phyloP scores from a whole-genome alignment of 2,329 filamentous ascomycete species.

The Aspergillus arachidicola region DNA sequence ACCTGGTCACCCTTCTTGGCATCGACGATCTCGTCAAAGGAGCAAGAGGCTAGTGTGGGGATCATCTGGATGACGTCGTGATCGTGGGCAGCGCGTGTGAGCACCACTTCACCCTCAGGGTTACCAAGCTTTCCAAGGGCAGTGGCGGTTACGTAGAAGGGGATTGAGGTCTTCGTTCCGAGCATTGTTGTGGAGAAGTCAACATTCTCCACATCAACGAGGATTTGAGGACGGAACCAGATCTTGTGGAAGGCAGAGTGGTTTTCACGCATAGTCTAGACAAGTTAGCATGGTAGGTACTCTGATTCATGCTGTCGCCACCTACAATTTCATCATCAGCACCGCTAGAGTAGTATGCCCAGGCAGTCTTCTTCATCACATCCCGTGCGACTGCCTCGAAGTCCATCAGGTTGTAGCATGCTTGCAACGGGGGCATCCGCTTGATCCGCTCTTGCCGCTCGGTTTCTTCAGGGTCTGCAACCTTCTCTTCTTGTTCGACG shows the following conservation, averaged over 20 bases:
- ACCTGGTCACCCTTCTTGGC: conserved; percentile 77
- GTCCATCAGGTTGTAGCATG: conserved; percentile 93
- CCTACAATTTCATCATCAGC: conserved; percentile 85
- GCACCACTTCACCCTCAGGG: conserved; percentile 87
- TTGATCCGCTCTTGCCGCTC: conserved; percentile 73
- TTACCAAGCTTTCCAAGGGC: conserved; percentile 94
- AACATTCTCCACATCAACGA: conserved; percentile 86
- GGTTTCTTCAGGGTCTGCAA: conserved; percentile 69
- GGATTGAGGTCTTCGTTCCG: conserved; percentile 77
- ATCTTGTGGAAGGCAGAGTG: conserved; percentile 95
- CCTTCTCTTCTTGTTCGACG: conserved; percentile 68
- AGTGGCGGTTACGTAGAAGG: conserved; percentile 96
- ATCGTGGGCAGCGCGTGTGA: conserved; percentile 80
- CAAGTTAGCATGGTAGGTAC: neutral
- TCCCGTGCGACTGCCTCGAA: conserved; percentile 90
- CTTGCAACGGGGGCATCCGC: conserved; percentile 76
- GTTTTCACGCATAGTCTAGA: conserved; percentile 88
- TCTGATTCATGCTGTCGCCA: neutral
- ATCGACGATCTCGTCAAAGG: conserved; percentile 95
- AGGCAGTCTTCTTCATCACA: conserved; percentile 94
- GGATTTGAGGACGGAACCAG: conserved; percentile 88
- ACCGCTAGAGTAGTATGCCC: conserved; percentile 96
- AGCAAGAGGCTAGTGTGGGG: conserved; percentile 92
- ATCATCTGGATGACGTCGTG: conserved; percentile 98
- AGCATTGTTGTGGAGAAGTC: conserved; percentile 93